These are phyloP conservation scores for Mucor saturninus DNA, from an alignment of 371 early-diverging fungal species.

Conservation along the genomic window DNA sequence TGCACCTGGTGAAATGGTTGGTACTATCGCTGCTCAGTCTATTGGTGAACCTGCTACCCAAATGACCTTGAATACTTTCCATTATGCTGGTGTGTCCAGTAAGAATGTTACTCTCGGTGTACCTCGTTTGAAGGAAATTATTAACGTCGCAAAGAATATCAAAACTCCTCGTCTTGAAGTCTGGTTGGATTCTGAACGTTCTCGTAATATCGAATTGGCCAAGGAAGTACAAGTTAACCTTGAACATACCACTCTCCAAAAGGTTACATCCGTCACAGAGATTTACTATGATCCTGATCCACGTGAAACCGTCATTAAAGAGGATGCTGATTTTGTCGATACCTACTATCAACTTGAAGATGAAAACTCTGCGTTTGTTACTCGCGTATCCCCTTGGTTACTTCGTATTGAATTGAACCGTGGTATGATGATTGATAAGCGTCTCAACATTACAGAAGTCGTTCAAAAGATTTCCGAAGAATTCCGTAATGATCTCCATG, in stretches of 20 bases:
- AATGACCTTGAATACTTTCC: conserved; percentile 99
- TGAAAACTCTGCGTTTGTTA: conserved; percentile 58
- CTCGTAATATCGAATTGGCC: conserved; percentile 81
- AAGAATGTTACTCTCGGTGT: conserved; percentile 99
- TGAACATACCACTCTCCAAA: conserved; percentile 92
- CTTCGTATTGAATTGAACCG: conserved; percentile 92
- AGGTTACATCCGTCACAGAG: conserved; percentile 86
- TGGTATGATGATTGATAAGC: conserved; percentile 89
- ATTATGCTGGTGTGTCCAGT: conserved; percentile 98
- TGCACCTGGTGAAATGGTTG: conserved; percentile 99
- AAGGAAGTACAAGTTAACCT: conserved; percentile 91
- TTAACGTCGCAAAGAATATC: conserved; percentile 98
- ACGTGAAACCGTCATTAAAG: conserved; percentile 82
- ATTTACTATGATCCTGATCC: conserved; percentile 99
- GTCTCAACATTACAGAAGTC: conserved; percentile 85
- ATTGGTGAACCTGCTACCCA: conserved; percentile 99
- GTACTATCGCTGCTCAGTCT: conserved; percentile 98
- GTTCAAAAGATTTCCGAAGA: conserved; percentile 76
- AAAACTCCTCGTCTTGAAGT: conserved; percentile 96
- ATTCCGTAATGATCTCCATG: conserved; percentile 76
- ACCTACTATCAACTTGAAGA: conserved; percentile 91
- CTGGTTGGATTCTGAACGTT: conserved; percentile 80
- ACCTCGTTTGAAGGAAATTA: conserved; percentile 99
- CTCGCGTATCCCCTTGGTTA: conserved; percentile 92
- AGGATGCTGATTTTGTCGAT: conserved; percentile 94